A percentile compares a stretch with the other conserved stretches of the same genome.
phyloP scores from a whole-genome alignment of 371 early-diverging fungal genomes.

The Rhizomucor miehei region DNA sequence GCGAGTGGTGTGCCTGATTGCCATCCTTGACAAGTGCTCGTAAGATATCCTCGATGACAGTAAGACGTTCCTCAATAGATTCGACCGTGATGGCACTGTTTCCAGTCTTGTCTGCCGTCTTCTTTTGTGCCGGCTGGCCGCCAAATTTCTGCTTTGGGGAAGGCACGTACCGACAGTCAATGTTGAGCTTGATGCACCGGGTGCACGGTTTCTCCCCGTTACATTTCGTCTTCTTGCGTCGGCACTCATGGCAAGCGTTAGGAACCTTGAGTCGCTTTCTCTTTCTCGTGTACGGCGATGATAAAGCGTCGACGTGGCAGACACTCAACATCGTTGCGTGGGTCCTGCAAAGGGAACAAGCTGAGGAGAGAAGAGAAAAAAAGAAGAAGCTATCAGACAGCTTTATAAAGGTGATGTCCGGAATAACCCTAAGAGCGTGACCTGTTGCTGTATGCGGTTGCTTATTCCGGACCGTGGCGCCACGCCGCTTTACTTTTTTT shows the following conservation, averaged over 20 bases:
- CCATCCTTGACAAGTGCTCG: slow-evolving; percentile 20
- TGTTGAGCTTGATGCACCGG: slow-evolving; percentile 31
- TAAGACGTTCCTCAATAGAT: slow-evolving; percentile 31
- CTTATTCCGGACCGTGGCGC: no score
- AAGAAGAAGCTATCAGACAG: no score
- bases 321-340: neutral
- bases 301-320: no score
- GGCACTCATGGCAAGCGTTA: slow-evolving; percentile 50
- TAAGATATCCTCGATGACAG: slow-evolving; percentile 35
- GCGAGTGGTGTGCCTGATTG: neutral
- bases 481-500: no score
- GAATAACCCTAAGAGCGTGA: no score
- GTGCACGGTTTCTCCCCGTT: slow-evolving; percentile 29
- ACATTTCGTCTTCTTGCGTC: slow-evolving; percentile 59
- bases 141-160: slow-evolving; percentile 15
- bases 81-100: slow-evolving; percentile 12
- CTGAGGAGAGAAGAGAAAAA: no score
- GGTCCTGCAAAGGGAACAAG: neutral
- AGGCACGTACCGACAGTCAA: slow-evolving; percentile 30
- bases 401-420: no score
- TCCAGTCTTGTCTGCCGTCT: no score
- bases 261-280: slow-evolving; percentile 31
- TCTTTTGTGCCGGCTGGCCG: no score
- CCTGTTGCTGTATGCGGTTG: no score
- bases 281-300: slow-evolving; percentile 15